Percentiles rank a stretch among this genome's conserved stretches.
phyloP scores from a whole-genome alignment of 352 stramenopile species.

The Labyrinthula sp. region DNA sequence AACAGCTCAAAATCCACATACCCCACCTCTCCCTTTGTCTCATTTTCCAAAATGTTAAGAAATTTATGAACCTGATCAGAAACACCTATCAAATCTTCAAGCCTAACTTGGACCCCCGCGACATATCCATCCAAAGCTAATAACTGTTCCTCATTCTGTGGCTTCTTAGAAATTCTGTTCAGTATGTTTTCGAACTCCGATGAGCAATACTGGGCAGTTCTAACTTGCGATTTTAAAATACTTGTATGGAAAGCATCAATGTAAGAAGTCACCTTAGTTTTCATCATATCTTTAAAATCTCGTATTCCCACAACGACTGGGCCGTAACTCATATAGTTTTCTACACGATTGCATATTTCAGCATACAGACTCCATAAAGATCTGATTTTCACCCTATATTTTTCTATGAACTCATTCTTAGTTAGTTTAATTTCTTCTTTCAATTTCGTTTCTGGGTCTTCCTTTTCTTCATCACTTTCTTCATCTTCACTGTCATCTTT shows the following conservation, averaged over 20 bases:
- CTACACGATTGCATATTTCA: slow-evolving; percentile 7
- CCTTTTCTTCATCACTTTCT: slow-evolving; percentile 9
- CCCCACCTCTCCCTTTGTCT: slow-evolving; percentile 7
- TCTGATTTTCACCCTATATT: too few relatives aligned
- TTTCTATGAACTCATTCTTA: slow-evolving; percentile 10
- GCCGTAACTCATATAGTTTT: slow-evolving; percentile 12
- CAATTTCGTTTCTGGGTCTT: slow-evolving; percentile 6
- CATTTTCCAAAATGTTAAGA: slow-evolving; percentile 5
- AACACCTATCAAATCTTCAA: slow-evolving; percentile 3
- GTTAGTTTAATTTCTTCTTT: slow-evolving; percentile 14
- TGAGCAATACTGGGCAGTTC: slow-evolving; percentile 1
- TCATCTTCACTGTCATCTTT: slow-evolving; percentile 18
- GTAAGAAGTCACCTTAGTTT: slow-evolving; percentile 1
- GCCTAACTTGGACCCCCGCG: slow-evolving; percentile 9
- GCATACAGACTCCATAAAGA: slow-evolving; percentile 3
- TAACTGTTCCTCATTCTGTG: slow-evolving; percentile 19
- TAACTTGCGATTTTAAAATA: slow-evolving; percentile 3
- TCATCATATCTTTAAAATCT: slow-evolving; percentile 7
- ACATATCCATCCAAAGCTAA: slow-evolving; percentile 21
- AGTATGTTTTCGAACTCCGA: slow-evolving; percentile 13
- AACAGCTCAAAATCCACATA: slow-evolving; percentile 6
- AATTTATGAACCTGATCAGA: slow-evolving; percentile 22
- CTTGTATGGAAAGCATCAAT: slow-evolving; percentile 6
- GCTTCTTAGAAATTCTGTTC: slow-evolving; percentile 15
- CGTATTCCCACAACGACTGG: slow-evolving; percentile 3